Evolutionary conservation across 805 yeast species (phyloP).

Genomic region (Metschnikowia vanudenii): DNA sequence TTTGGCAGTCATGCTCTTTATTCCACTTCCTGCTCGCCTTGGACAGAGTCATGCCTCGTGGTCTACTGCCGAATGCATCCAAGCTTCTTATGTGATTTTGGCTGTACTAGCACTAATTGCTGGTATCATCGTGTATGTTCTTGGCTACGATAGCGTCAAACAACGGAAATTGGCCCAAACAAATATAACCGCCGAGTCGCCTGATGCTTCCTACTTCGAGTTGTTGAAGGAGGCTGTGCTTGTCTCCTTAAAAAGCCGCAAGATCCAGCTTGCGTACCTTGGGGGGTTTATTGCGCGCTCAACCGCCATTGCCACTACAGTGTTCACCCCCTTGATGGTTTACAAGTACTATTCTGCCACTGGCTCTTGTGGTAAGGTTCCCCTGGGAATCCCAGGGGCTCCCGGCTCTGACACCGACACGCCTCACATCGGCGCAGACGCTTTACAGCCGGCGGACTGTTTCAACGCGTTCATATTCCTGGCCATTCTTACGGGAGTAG

Average conservation of each 20-base stretch:
- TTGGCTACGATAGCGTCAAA: conserved; percentile 45
- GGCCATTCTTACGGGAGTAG: conserved; percentile 68
- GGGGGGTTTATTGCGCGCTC: conserved; percentile 66
- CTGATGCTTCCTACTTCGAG: conserved; percentile 30
- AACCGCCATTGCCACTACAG: conserved; percentile 54
- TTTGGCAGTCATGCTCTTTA: conserved; percentile 52
- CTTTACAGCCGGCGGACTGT: conserved; percentile 41
- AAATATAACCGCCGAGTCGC: conserved; percentile 11
- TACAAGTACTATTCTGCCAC: conserved; percentile 51
- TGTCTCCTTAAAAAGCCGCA: conserved; percentile 45
- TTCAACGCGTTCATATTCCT: conserved; percentile 63
- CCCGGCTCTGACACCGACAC: too few species aligned
- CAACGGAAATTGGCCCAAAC: conserved; percentile 29
- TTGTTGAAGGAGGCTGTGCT: conserved; percentile 48
- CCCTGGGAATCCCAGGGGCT: too few species aligned
- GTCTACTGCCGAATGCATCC: conserved; percentile 40
- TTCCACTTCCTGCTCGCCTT: conserved; percentile 56
- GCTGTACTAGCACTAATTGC: conserved; percentile 41
- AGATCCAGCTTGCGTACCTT: conserved; percentile 53
- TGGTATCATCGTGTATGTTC: conserved; percentile 38
- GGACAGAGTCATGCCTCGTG: conserved; percentile 35
- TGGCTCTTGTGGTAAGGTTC: conserved; percentile 45
- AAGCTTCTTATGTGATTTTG: conserved; percentile 48
- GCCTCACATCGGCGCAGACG: conserved; percentile 16
- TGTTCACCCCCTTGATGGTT: conserved; percentile 62